These are phyloP conservation scores for Linnemannia exigua DNA, from an alignment of 192 early-diverging fungal species.

Conservation along the genomic window DNA sequence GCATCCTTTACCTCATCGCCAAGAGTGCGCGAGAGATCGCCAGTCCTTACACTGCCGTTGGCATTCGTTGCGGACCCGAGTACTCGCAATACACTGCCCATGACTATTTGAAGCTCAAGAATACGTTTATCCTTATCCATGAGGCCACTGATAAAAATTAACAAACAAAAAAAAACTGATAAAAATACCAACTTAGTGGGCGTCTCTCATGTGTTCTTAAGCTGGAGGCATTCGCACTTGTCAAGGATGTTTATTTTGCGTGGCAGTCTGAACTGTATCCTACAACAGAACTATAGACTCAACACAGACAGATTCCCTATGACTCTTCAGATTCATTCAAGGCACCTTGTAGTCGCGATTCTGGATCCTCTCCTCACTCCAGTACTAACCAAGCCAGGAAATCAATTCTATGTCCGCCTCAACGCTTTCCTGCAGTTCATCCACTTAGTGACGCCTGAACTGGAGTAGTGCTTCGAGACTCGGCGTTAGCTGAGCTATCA, in stretches of 20 bases:
- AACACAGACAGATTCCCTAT: neutral
- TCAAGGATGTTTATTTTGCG: neutral
- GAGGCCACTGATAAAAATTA: constrained; percentile 13
- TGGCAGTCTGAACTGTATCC: constrained; percentile 15
- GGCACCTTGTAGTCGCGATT: constrained; percentile 8
- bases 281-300: constrained; percentile 10
- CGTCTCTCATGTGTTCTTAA: constrained; percentile 2
- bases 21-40: constrained; percentile 11
- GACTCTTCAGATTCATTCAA: constrained; percentile 2
- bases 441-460: constrained; percentile 3
- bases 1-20: constrained; percentile 21
- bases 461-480: constrained; percentile 30
- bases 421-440: constrained; percentile 19
- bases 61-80: constrained; percentile 10
- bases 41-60: neutral
- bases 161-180: no score
- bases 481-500: constrained; percentile 1
- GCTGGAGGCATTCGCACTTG: constrained; percentile 12
- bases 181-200: constrained; percentile 12
- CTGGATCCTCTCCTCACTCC: constrained; percentile 1
- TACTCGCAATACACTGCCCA: constrained; percentile 36
- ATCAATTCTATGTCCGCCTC: constrained; percentile 19
- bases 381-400: neutral
- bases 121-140: constrained; percentile 21
- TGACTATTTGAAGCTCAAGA: constrained; percentile 11